Conservation (phyloP, 2,329 filamentous ascomycete species). For the Cercospora sojina region DNA sequence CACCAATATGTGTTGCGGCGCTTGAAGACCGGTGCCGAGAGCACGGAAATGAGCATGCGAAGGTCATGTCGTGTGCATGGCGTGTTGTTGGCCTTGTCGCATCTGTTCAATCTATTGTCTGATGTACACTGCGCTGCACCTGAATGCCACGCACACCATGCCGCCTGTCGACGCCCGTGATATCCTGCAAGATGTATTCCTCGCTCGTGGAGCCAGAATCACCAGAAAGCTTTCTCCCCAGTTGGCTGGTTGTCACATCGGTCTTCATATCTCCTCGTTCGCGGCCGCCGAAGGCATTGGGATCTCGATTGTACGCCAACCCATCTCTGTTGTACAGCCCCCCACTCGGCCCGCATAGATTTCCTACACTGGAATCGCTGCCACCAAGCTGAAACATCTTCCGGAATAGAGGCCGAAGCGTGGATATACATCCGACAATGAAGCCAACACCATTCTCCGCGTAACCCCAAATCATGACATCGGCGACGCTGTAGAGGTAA, state of each 20-base stretch:
- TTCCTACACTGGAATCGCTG: slow-evolving; percentile 18
- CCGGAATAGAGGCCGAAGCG: slow-evolving; percentile 39
- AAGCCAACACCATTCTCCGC: slow-evolving; percentile 41
- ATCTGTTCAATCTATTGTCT: slow-evolving; percentile 14
- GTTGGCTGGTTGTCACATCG: slow-evolving; percentile 18
- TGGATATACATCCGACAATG: slow-evolving; percentile 39
- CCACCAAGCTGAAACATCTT: slow-evolving; percentile 26
- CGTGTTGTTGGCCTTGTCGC: background rate
- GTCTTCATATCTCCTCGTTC: slow-evolving; percentile 17
- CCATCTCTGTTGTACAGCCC: slow-evolving; percentile 9
- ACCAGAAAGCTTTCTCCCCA: slow-evolving; percentile 18
- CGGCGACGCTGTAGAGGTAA: slow-evolving; percentile 37
- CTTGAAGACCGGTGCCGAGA: background rate
- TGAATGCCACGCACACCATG: slow-evolving; percentile 22
- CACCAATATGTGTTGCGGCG: background rate
- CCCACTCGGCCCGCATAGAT: background rate
- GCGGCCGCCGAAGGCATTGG: slow-evolving; percentile 1
- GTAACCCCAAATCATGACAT: slow-evolving; percentile 42
- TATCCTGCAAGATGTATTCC: slow-evolving; percentile 26
- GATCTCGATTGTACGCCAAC: slow-evolving; percentile 4
- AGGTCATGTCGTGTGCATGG: background rate
- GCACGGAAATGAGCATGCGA: background rate
- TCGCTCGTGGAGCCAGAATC: slow-evolving; percentile 19
- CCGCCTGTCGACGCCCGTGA: slow-evolving; percentile 11
- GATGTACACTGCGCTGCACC: slow-evolving; percentile 24